Base-by-base conservation (phyloP, 1,284 basidiomycete species). In the Bondarzewia mesenterica region DNA sequence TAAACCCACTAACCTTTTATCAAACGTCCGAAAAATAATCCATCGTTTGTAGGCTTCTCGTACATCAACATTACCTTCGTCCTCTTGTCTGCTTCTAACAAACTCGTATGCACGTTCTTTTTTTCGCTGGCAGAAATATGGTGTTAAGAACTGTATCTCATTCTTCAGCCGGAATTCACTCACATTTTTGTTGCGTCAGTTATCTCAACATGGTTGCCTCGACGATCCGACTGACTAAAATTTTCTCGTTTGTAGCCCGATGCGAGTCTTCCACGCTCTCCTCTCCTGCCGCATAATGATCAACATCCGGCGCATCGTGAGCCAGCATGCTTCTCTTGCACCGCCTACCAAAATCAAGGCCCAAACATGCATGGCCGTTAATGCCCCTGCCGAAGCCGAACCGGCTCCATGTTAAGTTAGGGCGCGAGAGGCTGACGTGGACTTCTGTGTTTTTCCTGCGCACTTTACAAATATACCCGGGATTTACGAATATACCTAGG, bases 241-340 rank as follows among this genome's bases (percentile, higher is more conserved):
- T 32, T 32, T 32, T 22, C 20, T 10, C 14, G 21, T 16, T 12
- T 3, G 14, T 23, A 46, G 45, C 21, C 45, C 45, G 12, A 46
- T 46, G 45, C 45, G 45, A 14, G 37, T 16, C 45, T 26, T 46
- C 21, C 45, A 46, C 35, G 32, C 20, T 20, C n/a, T 46, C 16
- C 29, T 46, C 18, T 46, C 45, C 21, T 46, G 45, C 23, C 45
- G 45, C 7, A 46, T 46, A 36, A 32, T 46, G 32, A 12, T 46
- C 45, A 46, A 46, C 45, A 46, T 46, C 37, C 45, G 45, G 7
- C 45, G 45, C 23, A 23, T 46, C 23, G 45, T 21, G 16, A 32
- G 3, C 12, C 29, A 32, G 29, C 29, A 4, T 32, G 29, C n/a
- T 10, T n/a, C 29, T n/a, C 29, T 6, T 7, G 4, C 29, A 1